phyloP scores from a whole-genome alignment of 2,329 filamentous ascomycete species.

The Aspergillus unguis region DNA sequence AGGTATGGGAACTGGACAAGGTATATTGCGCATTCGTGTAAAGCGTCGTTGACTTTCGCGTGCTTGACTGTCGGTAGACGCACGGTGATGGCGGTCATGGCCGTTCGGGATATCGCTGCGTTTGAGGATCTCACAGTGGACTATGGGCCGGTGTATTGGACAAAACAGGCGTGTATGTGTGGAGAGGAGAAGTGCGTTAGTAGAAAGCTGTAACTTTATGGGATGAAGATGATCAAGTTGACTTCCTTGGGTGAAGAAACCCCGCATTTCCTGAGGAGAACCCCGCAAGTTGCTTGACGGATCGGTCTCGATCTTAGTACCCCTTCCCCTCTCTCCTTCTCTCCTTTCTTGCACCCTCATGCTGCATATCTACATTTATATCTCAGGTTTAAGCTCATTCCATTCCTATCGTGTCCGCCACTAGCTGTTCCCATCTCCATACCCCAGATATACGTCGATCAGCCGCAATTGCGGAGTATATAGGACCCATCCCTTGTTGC shows the following conservation, averaged over 20 bases:
- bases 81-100: conserved; percentile 20
- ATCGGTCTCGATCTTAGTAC: background rate
- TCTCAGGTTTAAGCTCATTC: background rate
- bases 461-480: conserved; percentile 3
- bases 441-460: background rate
- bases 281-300: background rate
- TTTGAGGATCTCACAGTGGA: conserved; percentile 36
- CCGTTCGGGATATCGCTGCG: conserved; percentile 24
- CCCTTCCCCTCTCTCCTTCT: background rate
- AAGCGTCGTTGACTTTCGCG: conserved; percentile 21
- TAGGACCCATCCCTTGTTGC: conserved; percentile 1
- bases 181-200: conserved; percentile 11
- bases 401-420: background rate
- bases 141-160: conserved; percentile 33
- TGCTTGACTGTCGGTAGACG: conserved; percentile 20
- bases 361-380: background rate
- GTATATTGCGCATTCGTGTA: conserved; percentile 38
- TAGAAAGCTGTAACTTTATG: background rate
- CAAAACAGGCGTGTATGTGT: conserved; percentile 9
- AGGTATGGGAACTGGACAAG: conserved; percentile 34
- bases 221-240: too few relatives aligned
- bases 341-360: background rate
- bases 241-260: background rate
- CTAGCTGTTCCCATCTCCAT: background rate
- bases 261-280: background rate